Conservation (phyloP, 768 basidiomycete genomes). For the Udeniomyces megalosporus region DNA sequence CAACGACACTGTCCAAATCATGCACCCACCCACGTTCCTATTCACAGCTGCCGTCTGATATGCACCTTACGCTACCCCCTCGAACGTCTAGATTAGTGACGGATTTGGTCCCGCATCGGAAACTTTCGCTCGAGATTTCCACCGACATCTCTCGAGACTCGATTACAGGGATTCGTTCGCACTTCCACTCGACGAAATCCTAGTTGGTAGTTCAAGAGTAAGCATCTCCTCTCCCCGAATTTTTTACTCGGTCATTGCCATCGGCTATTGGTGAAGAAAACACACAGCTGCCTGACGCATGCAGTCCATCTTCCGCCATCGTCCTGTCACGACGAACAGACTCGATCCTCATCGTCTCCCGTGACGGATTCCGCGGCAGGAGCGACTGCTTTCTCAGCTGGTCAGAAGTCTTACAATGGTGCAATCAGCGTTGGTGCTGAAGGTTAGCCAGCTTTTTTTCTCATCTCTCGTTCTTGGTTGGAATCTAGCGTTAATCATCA, state of each 20-base stretch:
- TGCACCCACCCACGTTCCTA: too few relatives aligned
- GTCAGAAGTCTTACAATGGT: slow-evolving; percentile 24
- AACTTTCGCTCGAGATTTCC: slow-evolving; percentile 9
- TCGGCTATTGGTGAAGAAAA: too few relatives aligned
- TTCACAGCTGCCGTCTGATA: too few relatives aligned
- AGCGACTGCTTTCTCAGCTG: slow-evolving; percentile 23
- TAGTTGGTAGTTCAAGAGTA: slow-evolving; percentile 20
- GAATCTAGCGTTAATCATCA: too few relatives aligned
- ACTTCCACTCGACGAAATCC: slow-evolving; percentile 20
- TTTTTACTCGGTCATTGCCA: neutral
- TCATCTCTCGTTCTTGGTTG: too few relatives aligned
- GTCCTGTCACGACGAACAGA: neutral
- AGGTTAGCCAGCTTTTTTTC: neutral
- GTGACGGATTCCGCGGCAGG: slow-evolving; percentile 23
- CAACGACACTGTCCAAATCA: too few relatives aligned
- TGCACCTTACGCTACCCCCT: neutral
- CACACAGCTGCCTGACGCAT: too few relatives aligned
- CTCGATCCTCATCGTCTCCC: neutral
- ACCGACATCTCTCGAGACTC: slow-evolving; percentile 8
- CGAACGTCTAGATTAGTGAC: neutral
- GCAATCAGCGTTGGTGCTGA: slow-evolving; percentile 19
- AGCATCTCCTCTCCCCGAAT: neutral
- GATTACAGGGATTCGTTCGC: neutral
- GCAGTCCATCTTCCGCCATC: too few relatives aligned
- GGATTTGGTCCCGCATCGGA: slow-evolving; percentile 11